Base-by-base conservation (phyloP, 768 basidiomycete genomes). In the Tulasnella sp. region DNA sequence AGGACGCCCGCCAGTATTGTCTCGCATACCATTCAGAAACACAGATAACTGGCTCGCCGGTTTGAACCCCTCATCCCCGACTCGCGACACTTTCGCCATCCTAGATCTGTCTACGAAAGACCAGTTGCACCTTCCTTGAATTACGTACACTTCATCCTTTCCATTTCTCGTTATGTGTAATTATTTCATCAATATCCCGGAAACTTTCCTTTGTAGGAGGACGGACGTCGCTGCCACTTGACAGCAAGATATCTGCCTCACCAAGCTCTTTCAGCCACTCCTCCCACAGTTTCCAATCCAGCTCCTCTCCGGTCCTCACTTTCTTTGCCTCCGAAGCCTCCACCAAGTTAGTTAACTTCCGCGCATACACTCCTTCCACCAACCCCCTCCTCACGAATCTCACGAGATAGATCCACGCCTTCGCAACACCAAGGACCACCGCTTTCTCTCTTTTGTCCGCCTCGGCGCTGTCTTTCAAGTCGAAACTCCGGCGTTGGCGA, bases 321-420 rank as follows among this genome's bases (percentile, higher is more conserved):
- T 29, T n/a, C 41, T 29, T 17, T 4, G 22, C 63, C n/a, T 22
- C 70, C 34, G 0, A 41, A 2, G n/a, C n/a, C n/a, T 8, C 32
- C 26, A 22, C 9, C 11, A 59, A 59, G 40, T 67, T 69, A 12
- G 41, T 75, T 73, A 75, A 36, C 47, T 71, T 74, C 16, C 72
- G 72, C 0, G 87, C 86, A 81, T 90, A 94, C 32, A 94, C 88
- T 2, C 92, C 92, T 76, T 91, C 88, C 26, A 86, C 83, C 62
- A 94, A 77, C 5, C 89, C 93, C 26, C 88, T 82, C 76, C 84
- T 80, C 75, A 91, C 76, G 77, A 90, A 95, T 14, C 90, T 89
- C n/a, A 89, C 84, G 62, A 94, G 81, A 17, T 80, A 80, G 64
- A 86, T 84, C 75, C 88, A 93, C 29, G 87, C 87, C 62, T 82